Conservation (phyloP, 192 early-diverging fungal species). For the Chytriomyces confervae region DNA sequence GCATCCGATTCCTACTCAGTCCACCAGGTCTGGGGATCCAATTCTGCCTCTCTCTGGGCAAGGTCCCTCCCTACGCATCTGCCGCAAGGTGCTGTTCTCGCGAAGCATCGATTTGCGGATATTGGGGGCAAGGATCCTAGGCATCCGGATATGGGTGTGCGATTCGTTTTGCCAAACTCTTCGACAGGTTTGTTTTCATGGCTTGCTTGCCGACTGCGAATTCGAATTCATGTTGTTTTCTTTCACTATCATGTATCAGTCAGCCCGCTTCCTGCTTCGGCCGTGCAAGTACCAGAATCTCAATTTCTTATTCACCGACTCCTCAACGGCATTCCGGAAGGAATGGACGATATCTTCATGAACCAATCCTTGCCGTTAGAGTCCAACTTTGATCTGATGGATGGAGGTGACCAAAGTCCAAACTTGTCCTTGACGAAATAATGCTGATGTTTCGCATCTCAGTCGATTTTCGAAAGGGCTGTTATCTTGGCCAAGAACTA, state of each 20-base stretch:
- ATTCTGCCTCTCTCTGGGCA: conserved; percentile 42
- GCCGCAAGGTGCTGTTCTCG: conserved; percentile 36
- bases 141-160: conserved; percentile 64
- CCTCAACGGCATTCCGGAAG: conserved; percentile 89
- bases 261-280: conserved; percentile 53
- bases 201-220: conserved; percentile 45
- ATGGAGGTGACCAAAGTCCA: conserved; percentile 65
- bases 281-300: conserved; percentile 31
- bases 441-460: background rate
- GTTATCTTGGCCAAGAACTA: conserved; percentile 98
- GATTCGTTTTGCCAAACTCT: conserved; percentile 49
- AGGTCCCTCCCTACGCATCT: conserved; percentile 3
- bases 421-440: background rate
- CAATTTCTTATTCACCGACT: conserved; percentile 78
- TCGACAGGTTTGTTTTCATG: background rate
- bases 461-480: conserved; percentile 98
- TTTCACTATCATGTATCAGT: background rate
- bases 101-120: conserved; percentile 44
- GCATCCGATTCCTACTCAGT: conserved; percentile 65
- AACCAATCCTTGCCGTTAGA: conserved; percentile 83
- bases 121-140: conserved; percentile 56
- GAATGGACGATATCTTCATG: conserved; percentile 76
- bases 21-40: conserved; percentile 80
- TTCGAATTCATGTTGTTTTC: background rate
- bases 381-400: conserved; percentile 89